Percentiles rank a stretch among this genome's conserved stretches.
These are phyloP conservation scores for Rubia occidens DNA, from an alignment of 305 asterid genomes.

Conservation along the genomic window DNA sequence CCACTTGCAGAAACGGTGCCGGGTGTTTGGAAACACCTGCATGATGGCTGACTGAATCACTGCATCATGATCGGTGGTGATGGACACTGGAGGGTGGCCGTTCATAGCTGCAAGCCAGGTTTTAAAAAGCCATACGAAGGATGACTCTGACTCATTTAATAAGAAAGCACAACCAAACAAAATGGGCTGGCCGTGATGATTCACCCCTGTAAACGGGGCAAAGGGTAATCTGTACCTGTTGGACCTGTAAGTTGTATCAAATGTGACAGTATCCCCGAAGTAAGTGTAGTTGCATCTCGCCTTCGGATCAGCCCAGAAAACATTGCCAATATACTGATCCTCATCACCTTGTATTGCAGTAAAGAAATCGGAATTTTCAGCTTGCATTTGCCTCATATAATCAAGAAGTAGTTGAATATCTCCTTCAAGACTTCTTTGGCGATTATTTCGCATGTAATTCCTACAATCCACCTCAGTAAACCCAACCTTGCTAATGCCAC, in stretches of 20 bases:
- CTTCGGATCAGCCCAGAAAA: slow-evolving; percentile 65
- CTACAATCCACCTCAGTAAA: slow-evolving; percentile 95
- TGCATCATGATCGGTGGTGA: slow-evolving; percentile 73
- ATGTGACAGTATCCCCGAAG: slow-evolving; percentile 75
- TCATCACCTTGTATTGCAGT: slow-evolving; percentile 54
- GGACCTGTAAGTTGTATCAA: slow-evolving; percentile 62
- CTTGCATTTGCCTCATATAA: slow-evolving; percentile 55
- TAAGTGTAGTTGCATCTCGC: slow-evolving; percentile 48
- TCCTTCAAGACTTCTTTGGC: slow-evolving; percentile 54
- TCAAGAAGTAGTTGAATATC: slow-evolving; percentile 56
- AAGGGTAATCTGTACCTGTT: slow-evolving; percentile 60
- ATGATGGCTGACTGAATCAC: slow-evolving; percentile 60
- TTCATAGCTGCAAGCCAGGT: slow-evolving; percentile 67
- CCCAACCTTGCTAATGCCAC: slow-evolving; percentile 86
- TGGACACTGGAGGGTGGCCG: slow-evolving; percentile 50
- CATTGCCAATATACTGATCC: slow-evolving; percentile 44
- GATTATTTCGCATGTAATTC: slow-evolving; percentile 78
- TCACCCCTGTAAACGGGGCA: slow-evolving; percentile 71
- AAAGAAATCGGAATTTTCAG: slow-evolving; percentile 58
- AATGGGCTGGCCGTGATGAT: slow-evolving; percentile 79
- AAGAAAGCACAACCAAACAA: slow-evolving; percentile 82
- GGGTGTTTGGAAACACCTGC: slow-evolving; percentile 58
- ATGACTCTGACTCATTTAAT: slow-evolving; percentile 55
- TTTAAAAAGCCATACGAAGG: slow-evolving; percentile 70
- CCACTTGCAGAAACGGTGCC: slow-evolving; percentile 83